A percentile compares a stretch with the other conserved stretches of the same genome.
Conservation (phyloP, 2,329 filamentous ascomycete species). For the Metarhizium brunneum region DNA sequence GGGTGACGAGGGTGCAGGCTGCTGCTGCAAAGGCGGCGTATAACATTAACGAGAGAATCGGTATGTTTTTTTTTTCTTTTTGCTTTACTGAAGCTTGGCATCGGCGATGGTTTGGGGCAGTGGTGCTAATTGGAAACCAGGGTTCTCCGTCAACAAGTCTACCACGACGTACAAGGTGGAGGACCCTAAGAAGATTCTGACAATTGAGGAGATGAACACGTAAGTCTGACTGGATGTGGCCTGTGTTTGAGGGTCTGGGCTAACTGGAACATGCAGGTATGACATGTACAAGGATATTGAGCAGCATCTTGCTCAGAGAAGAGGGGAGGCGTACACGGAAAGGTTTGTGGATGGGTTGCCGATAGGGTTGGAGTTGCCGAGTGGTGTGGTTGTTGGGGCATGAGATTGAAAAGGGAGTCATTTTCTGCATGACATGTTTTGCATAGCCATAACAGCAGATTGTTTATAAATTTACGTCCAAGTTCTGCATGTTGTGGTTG, state of each 20-base stretch:
- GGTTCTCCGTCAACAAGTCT: conserved; percentile 53
- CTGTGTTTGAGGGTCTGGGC: not conserved
- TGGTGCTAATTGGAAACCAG: conserved; percentile 16
- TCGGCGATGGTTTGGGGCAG: too few relatives aligned
- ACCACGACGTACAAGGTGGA: conserved; percentile 51
- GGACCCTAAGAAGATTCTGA: conserved; percentile 51
- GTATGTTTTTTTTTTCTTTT: conserved; percentile 17
- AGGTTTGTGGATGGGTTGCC: conserved; percentile 35
- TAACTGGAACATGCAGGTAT: conserved; percentile 29
- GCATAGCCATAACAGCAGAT: too few relatives aligned
- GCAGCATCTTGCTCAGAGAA: conserved; percentile 30
- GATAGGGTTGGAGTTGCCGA: conserved; percentile 38
- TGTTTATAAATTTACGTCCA: not conserved
- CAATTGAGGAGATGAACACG: conserved; percentile 62
- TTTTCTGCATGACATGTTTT: too few relatives aligned
- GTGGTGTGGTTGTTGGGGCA: conserved; percentile 30
- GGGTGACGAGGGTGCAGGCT: conserved; percentile 46
- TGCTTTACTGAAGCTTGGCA: not conserved
- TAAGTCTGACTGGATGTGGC: conserved; percentile 25
- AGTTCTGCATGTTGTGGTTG: not conserved
- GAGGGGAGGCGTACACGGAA: conserved; percentile 23
- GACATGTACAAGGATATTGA: conserved; percentile 50
- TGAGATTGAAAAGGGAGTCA: not conserved
- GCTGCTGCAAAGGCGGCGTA: conserved; percentile 48
- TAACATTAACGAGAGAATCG: conserved; percentile 56